These are phyloP conservation scores for Lagenidium giganteum DNA, from an alignment of 352 stramenopile genomes.

Conservation along the genomic window DNA sequence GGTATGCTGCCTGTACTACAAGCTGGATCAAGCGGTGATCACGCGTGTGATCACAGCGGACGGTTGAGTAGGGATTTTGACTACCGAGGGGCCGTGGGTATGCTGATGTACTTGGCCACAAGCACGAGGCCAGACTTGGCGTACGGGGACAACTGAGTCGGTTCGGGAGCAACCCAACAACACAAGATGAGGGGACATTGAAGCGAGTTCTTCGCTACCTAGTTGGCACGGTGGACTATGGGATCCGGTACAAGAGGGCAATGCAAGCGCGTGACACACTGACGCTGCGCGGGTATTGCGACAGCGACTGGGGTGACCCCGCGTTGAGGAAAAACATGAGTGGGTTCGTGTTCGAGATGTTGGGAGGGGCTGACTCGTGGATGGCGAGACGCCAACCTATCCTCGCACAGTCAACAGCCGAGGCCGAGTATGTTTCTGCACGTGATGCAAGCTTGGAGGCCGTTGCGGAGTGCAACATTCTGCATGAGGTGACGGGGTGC, in stretches of 20 bases:
- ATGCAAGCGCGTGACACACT: not conserved
- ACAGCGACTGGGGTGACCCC: slow-evolving; percentile 10
- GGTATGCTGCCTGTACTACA: slow-evolving; percentile 8
- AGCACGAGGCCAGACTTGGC: slow-evolving; percentile 18
- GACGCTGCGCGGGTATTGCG: slow-evolving; percentile 1
- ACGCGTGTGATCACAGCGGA: not conserved
- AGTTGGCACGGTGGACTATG: not conserved
- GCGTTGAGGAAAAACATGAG: slow-evolving; percentile 1
- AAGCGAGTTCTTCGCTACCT: slow-evolving; percentile 12
- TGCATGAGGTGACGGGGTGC: too few relatives aligned
- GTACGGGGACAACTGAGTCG: slow-evolving; percentile 20
- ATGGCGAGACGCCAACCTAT: slow-evolving; percentile 3
- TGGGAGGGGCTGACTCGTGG: slow-evolving; percentile 4
- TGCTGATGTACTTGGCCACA: slow-evolving; percentile 25
- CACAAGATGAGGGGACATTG: slow-evolving; percentile 2
- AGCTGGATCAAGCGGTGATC: not conserved
- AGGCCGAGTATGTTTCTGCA: slow-evolving; percentile 10
- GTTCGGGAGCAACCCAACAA: slow-evolving; percentile 9
- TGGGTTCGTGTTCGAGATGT: slow-evolving; percentile 8
- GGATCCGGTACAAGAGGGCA: not conserved
- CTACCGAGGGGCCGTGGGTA: slow-evolving; percentile 14
- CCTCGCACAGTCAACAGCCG: slow-evolving; percentile 4
- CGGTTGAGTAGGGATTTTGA: too few relatives aligned
- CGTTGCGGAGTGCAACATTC: too few relatives aligned
- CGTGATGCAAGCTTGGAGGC: slow-evolving; percentile 12